Conservation (phyloP, 2,329 filamentous ascomycete species). For the Fusarium luffae region DNA sequence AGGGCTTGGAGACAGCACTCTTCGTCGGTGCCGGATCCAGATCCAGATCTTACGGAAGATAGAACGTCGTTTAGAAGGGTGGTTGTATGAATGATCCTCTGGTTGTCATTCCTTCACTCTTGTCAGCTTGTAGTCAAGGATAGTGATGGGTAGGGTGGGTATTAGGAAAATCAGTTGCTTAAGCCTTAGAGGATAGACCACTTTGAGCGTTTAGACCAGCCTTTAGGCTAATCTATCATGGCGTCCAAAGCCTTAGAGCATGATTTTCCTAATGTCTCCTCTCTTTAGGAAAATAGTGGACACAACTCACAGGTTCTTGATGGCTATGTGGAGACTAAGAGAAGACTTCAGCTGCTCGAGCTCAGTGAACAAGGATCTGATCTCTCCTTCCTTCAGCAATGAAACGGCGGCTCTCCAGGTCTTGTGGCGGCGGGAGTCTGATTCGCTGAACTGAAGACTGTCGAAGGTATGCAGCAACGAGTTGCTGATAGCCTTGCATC, state of each 20-base stretch:
- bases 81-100: fast-evolving
- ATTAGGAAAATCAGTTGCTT: background rate
- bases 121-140: background rate
- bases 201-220: no score
- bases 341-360: background rate
- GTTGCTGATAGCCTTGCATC: background rate
- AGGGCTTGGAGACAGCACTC: background rate
- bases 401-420: background rate
- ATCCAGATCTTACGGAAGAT: no score
- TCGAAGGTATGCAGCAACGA: fast-evolving
- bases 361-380: background rate
- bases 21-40: background rate
- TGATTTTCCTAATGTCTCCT: fast-evolving
- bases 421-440: background rate
- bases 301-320: background rate
- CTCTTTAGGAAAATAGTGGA: fast-evolving
- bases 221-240: no score
- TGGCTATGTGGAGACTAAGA: background rate
- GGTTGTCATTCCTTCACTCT: background rate
- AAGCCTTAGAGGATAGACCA: no score
- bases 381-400: background rate
- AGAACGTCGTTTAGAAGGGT: background rate
- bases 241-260: background rate
- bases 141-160: background rate
- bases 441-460: fast-evolving